Evolutionary conservation across 495 filamentous ascomycete species (phyloP), one percentile per base, ranked within the genome.

Genomic region (Tricharina praecox): DNA sequence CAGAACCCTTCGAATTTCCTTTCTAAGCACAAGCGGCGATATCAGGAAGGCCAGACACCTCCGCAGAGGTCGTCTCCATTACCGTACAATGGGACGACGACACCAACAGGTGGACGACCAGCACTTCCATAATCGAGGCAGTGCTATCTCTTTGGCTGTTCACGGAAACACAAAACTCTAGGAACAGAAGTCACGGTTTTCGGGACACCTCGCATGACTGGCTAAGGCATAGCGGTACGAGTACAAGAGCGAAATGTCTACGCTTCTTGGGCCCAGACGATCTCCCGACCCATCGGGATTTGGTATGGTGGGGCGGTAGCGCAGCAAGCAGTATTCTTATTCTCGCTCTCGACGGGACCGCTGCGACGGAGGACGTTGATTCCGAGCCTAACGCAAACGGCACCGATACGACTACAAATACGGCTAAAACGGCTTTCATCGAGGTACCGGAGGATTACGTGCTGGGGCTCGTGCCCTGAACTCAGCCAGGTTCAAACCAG

Each of bases 101-200:
- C 15, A 30, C 16, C 18, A 19, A 43, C 7, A 7, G 7, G 8
- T 53, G 51, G 51, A 30, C 4, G 23, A 23, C 26, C 7, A 33
- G 48, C 25, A 5, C 26, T 16, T 18, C 47, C 8, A 39, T 50
- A 32, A 28, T 53, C 9, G 51, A 53, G 9, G 37, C 51, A 9
- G 51, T 47, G 15, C 19, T 53, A 11, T 53, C 51, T 35, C 24
- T 53, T 16, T 53, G 51, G 51, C n/a, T 25, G 15, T 53, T 36
- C 19, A 7, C 28, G 7, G 28, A 7, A 32, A 13, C 28, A 7
- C 28, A 32, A 32, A 7, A 32, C 28, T 32, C 28, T 7, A 7
- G 7, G 7, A 7, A 32, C 7, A 13, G 13, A 13, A 7, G 28
- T 32, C 28, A 7, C 13, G 13, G 7, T 13, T 7, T 7, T 13